Conservation (phyloP, 306 rosid species). For the Ochetophila trinervis region DNA sequence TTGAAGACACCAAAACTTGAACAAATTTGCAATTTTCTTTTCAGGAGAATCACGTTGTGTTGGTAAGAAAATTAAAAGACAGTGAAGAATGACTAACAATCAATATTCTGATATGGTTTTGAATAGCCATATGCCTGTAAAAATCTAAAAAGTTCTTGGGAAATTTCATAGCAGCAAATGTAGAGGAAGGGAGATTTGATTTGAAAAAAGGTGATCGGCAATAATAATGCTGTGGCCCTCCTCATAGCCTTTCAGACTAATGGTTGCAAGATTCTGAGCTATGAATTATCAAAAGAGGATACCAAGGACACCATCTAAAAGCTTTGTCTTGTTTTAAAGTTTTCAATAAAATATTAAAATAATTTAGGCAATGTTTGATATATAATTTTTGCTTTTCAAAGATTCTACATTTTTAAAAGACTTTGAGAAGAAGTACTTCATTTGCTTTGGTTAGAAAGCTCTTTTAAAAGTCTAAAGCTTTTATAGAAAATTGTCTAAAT, state of each 20-base stretch:
- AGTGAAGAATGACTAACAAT: background rate
- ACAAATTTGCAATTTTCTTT: no score
- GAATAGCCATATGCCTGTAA: background rate
- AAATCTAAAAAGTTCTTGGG: background rate
- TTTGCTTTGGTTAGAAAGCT: no score
- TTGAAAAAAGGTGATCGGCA: no score
- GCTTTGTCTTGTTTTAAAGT: slow-evolving; percentile 13
- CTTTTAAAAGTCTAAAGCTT: no score
- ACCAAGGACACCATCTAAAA: background rate
- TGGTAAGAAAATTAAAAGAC: background rate
- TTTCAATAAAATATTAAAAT: background rate
- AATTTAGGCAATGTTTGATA: no score
- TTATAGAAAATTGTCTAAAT: no score
- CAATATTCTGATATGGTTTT: background rate
- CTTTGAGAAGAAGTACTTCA: no score
- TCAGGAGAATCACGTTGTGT: background rate
- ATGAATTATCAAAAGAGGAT: background rate
- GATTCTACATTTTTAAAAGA: no score
- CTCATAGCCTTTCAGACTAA: background rate
- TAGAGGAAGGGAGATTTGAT: background rate
- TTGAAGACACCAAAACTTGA: no score
- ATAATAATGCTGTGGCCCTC: slow-evolving; percentile 1
- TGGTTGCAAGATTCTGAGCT: slow-evolving; percentile 6
- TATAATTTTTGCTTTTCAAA: no score
- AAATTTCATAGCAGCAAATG: background rate